Conservation (phyloP, 2,329 filamentous ascomycete species). For the Cladorrhinum sp. region DNA sequence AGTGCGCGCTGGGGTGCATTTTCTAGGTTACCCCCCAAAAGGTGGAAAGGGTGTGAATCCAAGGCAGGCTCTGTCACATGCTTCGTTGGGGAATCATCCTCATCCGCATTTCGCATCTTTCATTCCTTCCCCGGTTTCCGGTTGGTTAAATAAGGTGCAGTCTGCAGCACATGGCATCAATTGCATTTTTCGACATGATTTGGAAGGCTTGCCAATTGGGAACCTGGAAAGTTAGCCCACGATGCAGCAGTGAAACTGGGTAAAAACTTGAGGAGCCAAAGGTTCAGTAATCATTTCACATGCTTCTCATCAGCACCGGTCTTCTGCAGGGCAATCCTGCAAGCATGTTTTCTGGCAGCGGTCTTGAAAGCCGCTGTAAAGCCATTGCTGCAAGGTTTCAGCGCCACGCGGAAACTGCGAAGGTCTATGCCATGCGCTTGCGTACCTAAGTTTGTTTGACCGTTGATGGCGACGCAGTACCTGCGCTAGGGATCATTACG, state of each 20-base stretch:
- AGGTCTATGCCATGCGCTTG: neutral
- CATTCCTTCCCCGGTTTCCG: neutral
- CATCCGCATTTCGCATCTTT: neutral
- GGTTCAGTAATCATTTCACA: neutral
- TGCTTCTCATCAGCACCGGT: neutral
- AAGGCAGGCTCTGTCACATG: conserved; percentile 18
- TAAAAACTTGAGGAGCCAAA: neutral
- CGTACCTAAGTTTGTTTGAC: too few relatives aligned
- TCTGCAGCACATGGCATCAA: neutral
- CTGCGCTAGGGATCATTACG: neutral
- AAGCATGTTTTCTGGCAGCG: neutral
- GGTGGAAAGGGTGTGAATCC: neutral
- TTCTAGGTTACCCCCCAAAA: neutral
- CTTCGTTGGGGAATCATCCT: neutral
- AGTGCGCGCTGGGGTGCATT: conserved; percentile 24
- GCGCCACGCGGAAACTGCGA: neutral
- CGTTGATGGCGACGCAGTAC: neutral
- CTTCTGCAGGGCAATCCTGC: too few relatives aligned
- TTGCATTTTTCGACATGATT: neutral
- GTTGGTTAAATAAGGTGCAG: neutral
- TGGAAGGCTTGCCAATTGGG: neutral
- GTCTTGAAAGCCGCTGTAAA: neutral
- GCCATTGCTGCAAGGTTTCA: neutral
- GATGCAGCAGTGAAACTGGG: neutral
- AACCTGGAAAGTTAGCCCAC: neutral